Conservation (phyloP, 1,284 basidiomycete genomes). For the Anthracocystis setariae region DNA sequence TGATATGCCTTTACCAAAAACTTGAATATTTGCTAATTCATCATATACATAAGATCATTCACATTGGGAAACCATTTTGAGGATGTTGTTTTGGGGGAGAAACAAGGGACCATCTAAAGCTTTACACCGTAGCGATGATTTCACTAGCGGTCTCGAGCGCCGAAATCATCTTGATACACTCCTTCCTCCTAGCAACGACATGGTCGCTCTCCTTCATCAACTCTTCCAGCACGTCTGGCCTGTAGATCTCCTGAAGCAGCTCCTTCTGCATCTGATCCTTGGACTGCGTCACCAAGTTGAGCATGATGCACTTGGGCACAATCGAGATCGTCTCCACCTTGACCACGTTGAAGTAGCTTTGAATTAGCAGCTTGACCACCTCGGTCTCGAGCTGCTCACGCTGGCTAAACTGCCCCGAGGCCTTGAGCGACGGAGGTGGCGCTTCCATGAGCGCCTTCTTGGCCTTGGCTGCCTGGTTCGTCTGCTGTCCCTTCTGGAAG, state of each 20-base stretch:
- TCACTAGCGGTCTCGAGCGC: constrained; percentile 66
- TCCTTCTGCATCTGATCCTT: constrained; percentile 93
- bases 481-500: constrained; percentile 81
- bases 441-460: constrained; percentile 81
- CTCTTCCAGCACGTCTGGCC: constrained; percentile 63
- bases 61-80: no score
- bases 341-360: constrained; percentile 71
- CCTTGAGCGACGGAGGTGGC: constrained; percentile 89
- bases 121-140: constrained; percentile 65
- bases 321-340: constrained; percentile 99
- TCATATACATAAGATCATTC: no score
- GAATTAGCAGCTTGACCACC: constrained; percentile 82
- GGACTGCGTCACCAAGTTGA: constrained; percentile 89
- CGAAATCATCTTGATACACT: constrained; percentile 67
- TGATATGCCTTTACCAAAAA: no score
- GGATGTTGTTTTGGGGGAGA: no score
- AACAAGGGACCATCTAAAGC: neutral
- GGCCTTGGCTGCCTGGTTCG: constrained; percentile 68
- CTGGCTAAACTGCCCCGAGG: constrained; percentile 90
- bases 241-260: constrained; percentile 72
- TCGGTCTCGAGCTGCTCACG: constrained; percentile 98
- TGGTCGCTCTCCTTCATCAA: constrained; percentile 67
- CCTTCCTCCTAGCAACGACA: constrained; percentile 63
- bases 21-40: no score
- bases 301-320: constrained; percentile 91